A percentile compares a stretch with the other conserved stretches of the same genome.
Evolutionary conservation across 1,139 yeast genomes (phyloP).

Genomic region (Saccharomycopsis hybrid): DNA sequence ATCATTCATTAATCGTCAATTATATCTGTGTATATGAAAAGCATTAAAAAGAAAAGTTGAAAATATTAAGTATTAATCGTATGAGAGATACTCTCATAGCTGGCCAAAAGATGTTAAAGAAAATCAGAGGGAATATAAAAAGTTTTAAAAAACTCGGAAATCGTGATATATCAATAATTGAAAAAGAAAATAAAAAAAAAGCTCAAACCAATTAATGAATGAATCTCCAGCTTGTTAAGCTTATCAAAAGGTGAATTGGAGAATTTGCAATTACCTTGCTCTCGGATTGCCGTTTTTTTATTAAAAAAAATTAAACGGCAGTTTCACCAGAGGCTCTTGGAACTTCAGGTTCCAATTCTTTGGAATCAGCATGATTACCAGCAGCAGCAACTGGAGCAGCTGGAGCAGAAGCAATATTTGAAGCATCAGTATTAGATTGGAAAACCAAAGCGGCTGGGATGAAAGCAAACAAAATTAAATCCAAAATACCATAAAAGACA

Average conservation of each 20-base stretch:
- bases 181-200: neutral
- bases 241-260: no score
- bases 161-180: neutral
- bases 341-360: slow-evolving; percentile 23
- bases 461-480: slow-evolving; percentile 38
- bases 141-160: no score
- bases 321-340: slow-evolving; percentile 27
- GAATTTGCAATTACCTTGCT: neutral
- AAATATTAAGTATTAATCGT: no score
- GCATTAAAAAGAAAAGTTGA: no score
- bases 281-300: neutral
- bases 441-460: slow-evolving; percentile 25
- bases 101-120: no score
- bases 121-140: no score
- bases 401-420: slow-evolving; percentile 20
- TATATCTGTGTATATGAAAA: no score
- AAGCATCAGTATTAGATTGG: slow-evolving; percentile 25
- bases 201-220: neutral
- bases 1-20: no score
- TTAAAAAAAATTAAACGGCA: slow-evolving; percentile 22
- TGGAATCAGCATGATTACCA: slow-evolving; percentile 21
- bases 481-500: slow-evolving; percentile 56
- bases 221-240: neutral
- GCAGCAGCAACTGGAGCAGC: slow-evolving; percentile 12
- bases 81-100: no score